Base-by-base conservation (phyloP, 176 grass and related monocot genomes). In the Hyparrhenia diplandra region DNA sequence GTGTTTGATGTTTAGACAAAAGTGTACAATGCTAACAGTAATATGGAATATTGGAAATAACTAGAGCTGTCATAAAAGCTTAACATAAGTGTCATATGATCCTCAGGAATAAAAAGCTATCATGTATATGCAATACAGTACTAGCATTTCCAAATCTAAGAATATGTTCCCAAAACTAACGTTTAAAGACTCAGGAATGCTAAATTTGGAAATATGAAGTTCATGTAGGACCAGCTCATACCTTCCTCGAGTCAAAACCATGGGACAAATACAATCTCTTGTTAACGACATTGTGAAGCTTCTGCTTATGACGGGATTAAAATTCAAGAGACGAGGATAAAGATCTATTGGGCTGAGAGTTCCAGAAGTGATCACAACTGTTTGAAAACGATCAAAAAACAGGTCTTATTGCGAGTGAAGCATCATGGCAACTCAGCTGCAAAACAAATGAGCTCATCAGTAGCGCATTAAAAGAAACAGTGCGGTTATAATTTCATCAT, bases 201-300 rank as follows among this genome's bases (percentile, higher is more conserved):
- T 61, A 61, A 84, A 60, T 6, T 11, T 46, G 23, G 10, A 41
- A 42, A 39, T 17, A 67, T 57, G 46, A 75, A 84, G 13, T 49
- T 47, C 12, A 59, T 25, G 66, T 67, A 49, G 14, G 30, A 71
- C 27, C 13, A 78, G 40, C 42, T 18, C 43, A 46, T 46, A 46
- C 43, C 43, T 46, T 46, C 95, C 95, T 72, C 95, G 90, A 75
- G 95, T 98, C 67, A 98, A 85, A 77, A 98, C 92, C 95, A 98
- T 98, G 32, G 95, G 95, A 43, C 95, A 98, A 80, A 98, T 98
- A 51, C 95, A 98, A 81, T 98, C 95, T 82, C 95, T 92, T 55
- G 95, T 93, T 77, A 98, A 85, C 52, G 95, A 98, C 95, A 95
- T 98, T 24, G 88, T 98, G 81, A 98, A 98, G 76, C 95, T 98